Base-by-base conservation (phyloP, 2,329 filamentous ascomycete species). In the Pseudogymnoascus sp. region DNA sequence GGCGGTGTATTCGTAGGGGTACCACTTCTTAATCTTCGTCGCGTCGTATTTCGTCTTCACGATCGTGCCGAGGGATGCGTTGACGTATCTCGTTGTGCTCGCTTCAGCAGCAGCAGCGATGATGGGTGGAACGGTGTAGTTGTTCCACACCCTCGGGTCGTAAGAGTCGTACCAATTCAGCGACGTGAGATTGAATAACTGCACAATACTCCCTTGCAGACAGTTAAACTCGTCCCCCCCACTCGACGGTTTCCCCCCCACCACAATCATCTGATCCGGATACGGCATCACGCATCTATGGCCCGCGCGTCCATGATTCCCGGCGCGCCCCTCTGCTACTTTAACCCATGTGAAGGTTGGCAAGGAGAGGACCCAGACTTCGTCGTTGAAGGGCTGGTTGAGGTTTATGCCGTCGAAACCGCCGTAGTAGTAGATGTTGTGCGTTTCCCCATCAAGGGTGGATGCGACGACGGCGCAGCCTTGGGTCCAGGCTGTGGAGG, bases 361-460 rank as follows among this genome's bases (percentile, higher is more conserved):
- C 5, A 95, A 76, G 0, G 89, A 90, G 10, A 94, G 77, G 21
- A 92, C 87, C 89, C 89, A 94, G 72, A 93, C 87, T 55, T 90
- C 88, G 64, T 91, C 85, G 61, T 73, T 79, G 65, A 78, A 82
- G 13, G 72, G 64, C 0, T 74, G 63, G 0, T 48, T 60, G 0
- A 63, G 29, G 62, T 80, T 63, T 5, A 85, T 66, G 0, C 82
- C 84, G 62, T 84, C 75, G 69, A 88, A 92, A 0, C 90, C 90
- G 13, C 89, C 90, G 68, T 91, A 94, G 75, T 90, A 90, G 77
- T 93, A 92, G 59, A 95, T 86, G 70, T 92, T 92, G 73, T 87
- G 89, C 63, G 87, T 91, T 9, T 87, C 89, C 35, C 79, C 80
- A 70, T 92, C 89, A 48, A 84, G 78, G 12, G 89, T 86, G 0